These are phyloP conservation scores for Aspergillus texensis DNA, from an alignment of 2,329 filamentous ascomycete species.

Conservation along the genomic window DNA sequence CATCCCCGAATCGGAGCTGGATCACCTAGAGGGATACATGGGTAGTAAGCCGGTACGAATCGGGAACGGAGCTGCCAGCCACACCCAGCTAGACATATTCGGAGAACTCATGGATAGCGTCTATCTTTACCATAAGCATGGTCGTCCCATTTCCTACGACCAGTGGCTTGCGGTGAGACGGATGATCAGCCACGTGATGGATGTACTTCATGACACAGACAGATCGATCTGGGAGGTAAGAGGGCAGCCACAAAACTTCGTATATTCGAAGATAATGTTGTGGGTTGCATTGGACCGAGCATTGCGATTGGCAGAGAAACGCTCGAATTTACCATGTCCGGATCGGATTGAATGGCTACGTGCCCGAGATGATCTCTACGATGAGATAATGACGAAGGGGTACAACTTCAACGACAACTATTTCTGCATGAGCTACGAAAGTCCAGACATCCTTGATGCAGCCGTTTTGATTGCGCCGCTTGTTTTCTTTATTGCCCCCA, in stretches of 20 bases:
- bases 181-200: conserved; percentile 46
- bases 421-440: conserved; percentile 78
- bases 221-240: conserved; percentile 29
- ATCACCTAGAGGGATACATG: background rate
- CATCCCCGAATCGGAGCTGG: background rate
- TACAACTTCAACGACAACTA: conserved; percentile 70
- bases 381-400: conserved; percentile 76
- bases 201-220: background rate
- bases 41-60: background rate
- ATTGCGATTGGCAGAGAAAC: conserved; percentile 72
- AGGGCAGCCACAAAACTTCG: conserved; percentile 61
- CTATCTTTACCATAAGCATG: conserved; percentile 78
- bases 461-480: background rate
- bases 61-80: background rate
- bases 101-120: conserved; percentile 77
- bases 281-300: conserved; percentile 81
- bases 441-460: conserved; percentile 69
- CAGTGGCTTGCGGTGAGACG: conserved; percentile 72
- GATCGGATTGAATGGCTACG: conserved; percentile 68
- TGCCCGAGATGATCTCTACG: conserved; percentile 69
- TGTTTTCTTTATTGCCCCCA: background rate
- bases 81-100: conserved; percentile 72
- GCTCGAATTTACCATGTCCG: conserved; percentile 70
- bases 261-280: conserved; percentile 81
- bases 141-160: conserved; percentile 75